Evolutionary conservation across 306 rosid species (phyloP).

Genomic region (Fagus sylvatica): DNA sequence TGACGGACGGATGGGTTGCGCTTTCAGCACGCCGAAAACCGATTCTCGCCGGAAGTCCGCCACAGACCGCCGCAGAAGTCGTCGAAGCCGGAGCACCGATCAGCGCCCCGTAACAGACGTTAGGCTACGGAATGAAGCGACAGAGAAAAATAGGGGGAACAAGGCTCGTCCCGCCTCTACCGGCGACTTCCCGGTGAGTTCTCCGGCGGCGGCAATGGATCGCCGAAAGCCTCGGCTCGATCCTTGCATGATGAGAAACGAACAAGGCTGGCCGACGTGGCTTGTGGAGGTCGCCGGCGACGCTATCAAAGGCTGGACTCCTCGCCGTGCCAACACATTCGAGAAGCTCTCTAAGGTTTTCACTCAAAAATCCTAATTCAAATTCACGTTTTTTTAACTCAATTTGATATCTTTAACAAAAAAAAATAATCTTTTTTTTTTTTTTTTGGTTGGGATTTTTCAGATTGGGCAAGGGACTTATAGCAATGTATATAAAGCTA

Average conservation of each 20-base stretch:
- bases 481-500: slow-evolving; percentile 97
- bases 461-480: slow-evolving; percentile 99
- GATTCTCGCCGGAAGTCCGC: slow-evolving; percentile 11
- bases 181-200: slow-evolving; percentile 45
- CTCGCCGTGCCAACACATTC: slow-evolving; percentile 91
- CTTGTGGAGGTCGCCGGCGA: slow-evolving; percentile 87
- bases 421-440: not conserved
- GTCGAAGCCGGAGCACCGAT: slow-evolving; percentile 35
- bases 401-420: not conserved
- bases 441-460: slow-evolving; percentile 15
- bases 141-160: slow-evolving; percentile 18
- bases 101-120: slow-evolving; percentile 19
- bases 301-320: slow-evolving; percentile 88
- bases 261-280: slow-evolving; percentile 98
- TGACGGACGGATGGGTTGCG: slow-evolving; percentile 80
- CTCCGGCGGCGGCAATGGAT: slow-evolving; percentile 36
- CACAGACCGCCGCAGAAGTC: slow-evolving; percentile 14
- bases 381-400: not conserved
- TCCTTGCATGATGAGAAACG: slow-evolving; percentile 33
- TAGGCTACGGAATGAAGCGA: slow-evolving; percentile 27
- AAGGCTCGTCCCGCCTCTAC: slow-evolving; percentile 45
- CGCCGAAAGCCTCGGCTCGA: slow-evolving; percentile 57
- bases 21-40: slow-evolving; percentile 50
- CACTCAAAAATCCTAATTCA: not conserved
- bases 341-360: slow-evolving; percentile 91